A percentile compares a stretch with the other conserved stretches of the same genome.
Conservation (phyloP, 306 rosid species). For the Quercus glauca region DNA sequence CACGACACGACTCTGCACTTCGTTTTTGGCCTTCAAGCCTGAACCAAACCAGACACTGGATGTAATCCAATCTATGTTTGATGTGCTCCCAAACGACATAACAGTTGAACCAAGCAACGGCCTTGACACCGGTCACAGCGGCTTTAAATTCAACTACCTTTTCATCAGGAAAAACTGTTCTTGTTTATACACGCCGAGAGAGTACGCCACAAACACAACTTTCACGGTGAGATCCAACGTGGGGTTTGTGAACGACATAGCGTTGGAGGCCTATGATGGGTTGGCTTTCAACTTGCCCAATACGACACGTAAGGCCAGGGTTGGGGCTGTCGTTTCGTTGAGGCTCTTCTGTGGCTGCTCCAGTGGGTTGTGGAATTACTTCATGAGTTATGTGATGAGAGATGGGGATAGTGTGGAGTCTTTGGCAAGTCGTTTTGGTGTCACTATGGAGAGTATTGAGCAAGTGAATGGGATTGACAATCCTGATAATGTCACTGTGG, state of each 20-base stretch:
- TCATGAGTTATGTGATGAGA: constrained; percentile 85
- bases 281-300: constrained; percentile 53
- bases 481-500: constrained; percentile 85
- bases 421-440: constrained; percentile 90
- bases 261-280: constrained; percentile 74
- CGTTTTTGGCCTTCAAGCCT: constrained; percentile 81
- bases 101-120: constrained; percentile 55
- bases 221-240: constrained; percentile 68
- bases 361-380: constrained; percentile 84
- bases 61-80: constrained; percentile 83
- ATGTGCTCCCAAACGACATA: constrained; percentile 69
- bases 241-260: constrained; percentile 65
- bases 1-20: constrained; percentile 68
- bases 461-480: constrained; percentile 61
- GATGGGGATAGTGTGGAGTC: constrained; percentile 81
- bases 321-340: constrained; percentile 77
- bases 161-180: constrained; percentile 88
- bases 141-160: constrained; percentile 50
- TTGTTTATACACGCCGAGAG: constrained; percentile 50
- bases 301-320: constrained; percentile 52
- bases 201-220: constrained; percentile 72
- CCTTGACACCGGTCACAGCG: constrained; percentile 14
- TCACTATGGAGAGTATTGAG: constrained; percentile 95
- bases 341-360: constrained; percentile 91
- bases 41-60: constrained; percentile 50